Evolutionary conservation across 2,329 filamentous ascomycete genomes (phyloP), one percentile per base, ranked within the genome.

Genomic region (Ophiocordyceps unilateralis): DNA sequence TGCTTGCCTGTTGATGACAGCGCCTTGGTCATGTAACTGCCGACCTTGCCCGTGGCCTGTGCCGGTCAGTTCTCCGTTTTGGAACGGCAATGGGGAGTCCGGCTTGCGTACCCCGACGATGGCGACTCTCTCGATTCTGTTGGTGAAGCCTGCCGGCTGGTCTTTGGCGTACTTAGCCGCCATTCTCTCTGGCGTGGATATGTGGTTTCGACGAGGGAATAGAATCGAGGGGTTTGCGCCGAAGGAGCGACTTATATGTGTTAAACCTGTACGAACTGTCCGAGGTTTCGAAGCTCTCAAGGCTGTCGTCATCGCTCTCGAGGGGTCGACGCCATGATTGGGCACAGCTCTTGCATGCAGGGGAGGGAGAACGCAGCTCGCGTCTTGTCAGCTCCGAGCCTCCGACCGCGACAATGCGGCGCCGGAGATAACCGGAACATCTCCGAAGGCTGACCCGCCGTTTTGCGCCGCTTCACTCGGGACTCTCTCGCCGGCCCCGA

Each of bases 1-100:
- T 76, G 72, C 50, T 66, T 70, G 30, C 68, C 68, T 0, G 62
- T 65, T 22, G 63, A 51, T 1, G 75, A 57, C 0, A 78, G 64
- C 5, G 56, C 61, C 2, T 55, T 48, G 0, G 61, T 51, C 39
- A 72, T 60, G 47, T 59, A 48, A 5, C 51, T 54, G 34, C 67
- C 67, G 34, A 69, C 50, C n/a, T 53, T 58, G 26, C 67, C 67
- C 15, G 55, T 55, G 11, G 59, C 65, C 67, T 57, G 17, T 11
- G 5, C 9, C 30, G n/a, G 15, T n/a, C 17, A 23, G 20, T 22
- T 38, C 17, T 26, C 59, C 17, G 23, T 22, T 3, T 22, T 4
- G 10, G 17, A 10, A 23, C 2, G 20, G 7, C 6, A 21, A 21
- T 5, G n/a, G 12, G 15, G 9, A 1, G 11, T 1, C 5, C 12